Evolutionary conservation across 345 rosid species (phyloP).

Genomic region (Moringa oleifera): DNA sequence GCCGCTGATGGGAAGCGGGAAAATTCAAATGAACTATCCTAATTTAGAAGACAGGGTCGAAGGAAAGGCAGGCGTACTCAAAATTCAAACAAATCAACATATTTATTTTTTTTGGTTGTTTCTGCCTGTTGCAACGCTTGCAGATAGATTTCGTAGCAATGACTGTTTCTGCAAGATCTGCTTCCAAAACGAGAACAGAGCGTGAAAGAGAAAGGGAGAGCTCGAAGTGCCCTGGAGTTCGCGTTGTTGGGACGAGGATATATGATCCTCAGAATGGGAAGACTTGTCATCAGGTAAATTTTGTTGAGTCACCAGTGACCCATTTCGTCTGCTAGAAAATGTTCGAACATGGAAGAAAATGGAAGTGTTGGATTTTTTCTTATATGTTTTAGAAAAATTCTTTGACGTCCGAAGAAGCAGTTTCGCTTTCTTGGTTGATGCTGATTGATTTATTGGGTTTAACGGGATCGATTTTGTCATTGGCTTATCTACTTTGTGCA

Average conservation of each 20-base stretch:
- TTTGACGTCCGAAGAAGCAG: too few species aligned
- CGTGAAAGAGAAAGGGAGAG: conserved; percentile 16
- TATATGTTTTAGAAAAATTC: not conserved
- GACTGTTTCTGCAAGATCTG: conserved; percentile 24
- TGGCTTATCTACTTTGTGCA: too few species aligned
- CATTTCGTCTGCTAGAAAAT: not conserved
- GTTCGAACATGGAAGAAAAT: not conserved
- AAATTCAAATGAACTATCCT: too few species aligned
- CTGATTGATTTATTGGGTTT: too few species aligned
- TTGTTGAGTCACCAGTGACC: not conserved
- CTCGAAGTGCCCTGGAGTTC: conserved; percentile 41
- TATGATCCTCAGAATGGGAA: conserved; percentile 60
- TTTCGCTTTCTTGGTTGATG: too few species aligned
- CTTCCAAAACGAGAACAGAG: not conserved
- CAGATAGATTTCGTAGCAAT: conserved; percentile 1
- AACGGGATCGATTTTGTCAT: too few species aligned
- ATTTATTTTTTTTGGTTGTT: not conserved
- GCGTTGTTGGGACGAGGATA: conserved; percentile 40
- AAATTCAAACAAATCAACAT: not conserved
- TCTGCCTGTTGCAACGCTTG: not conserved
- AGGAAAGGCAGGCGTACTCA: not conserved
- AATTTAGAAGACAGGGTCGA: too few species aligned
- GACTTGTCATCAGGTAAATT: conserved; percentile 67
- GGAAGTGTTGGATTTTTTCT: not conserved
- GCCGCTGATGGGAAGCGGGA: too few species aligned